Evolutionary conservation across 2,329 filamentous ascomycete species (phyloP).

Genomic region (Cercospora berteroae): DNA sequence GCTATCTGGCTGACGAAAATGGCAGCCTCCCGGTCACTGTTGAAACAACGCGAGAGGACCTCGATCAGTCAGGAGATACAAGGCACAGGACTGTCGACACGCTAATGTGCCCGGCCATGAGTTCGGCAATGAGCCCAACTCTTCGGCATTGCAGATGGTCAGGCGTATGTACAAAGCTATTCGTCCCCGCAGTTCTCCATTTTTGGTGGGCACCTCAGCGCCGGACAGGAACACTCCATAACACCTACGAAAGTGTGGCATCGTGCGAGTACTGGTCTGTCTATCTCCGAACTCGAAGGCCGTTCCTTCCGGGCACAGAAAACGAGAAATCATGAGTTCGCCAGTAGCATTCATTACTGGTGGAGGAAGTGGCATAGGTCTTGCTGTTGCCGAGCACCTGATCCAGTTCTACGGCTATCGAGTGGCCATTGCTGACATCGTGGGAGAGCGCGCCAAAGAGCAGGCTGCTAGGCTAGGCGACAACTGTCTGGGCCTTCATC

Average conservation of each 20-base stretch:
- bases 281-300: not conserved
- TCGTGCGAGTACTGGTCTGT: not conserved
- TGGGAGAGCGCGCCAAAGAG: conserved; percentile 19
- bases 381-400: conserved; percentile 29
- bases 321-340: conserved; percentile 13
- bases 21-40: not conserved
- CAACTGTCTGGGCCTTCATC: conserved; percentile 22
- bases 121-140: not conserved
- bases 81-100: not conserved
- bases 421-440: conserved; percentile 26
- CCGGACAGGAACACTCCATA: not conserved
- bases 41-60: not conserved
- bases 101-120: not conserved
- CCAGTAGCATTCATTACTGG: conserved; percentile 28
- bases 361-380: conserved; percentile 27
- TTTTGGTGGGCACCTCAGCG: not conserved
- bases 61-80: not conserved
- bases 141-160: not conserved
- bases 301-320: not conserved
- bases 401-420: conserved; percentile 24
- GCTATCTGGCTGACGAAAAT: not conserved
- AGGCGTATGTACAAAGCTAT: not conserved
- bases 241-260: not conserved
- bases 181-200: not conserved
- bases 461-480: conserved; percentile 19